Base-by-base conservation (phyloP, 2,329 filamentous ascomycete species). In the Fusarium sp. region DNA sequence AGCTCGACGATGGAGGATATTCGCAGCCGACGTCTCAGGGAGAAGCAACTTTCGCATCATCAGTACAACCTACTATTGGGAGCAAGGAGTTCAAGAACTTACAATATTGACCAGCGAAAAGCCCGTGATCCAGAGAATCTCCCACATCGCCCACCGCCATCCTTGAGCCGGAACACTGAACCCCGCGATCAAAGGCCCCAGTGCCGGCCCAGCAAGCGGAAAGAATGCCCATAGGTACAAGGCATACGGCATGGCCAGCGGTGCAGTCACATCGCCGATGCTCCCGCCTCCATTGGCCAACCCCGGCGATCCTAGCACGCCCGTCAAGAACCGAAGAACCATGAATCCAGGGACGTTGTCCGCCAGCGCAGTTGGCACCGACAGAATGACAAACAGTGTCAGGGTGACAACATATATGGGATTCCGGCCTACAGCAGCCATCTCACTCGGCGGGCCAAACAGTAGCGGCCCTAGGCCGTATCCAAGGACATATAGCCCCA, bases 71-170 rank as follows among this genome's bases (percentile, higher is more conserved):
- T 4, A 23, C 18, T 4, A 23, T 23, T 23, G 6, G 46, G 16
- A 13, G 27, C 4, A 16, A 3, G 13, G 10, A 5, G 2, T 23
- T 6, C 3, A 27, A 12, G n/a, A 50, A 12, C 46, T 31, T 28
- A 28, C n/a, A 12, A 50, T 23, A 4, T 31, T 31, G 18, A 36
- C 9, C 44, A 48, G 16, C 3, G 27, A 48, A 30, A 16, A 28
- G 34, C 30, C n/a, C n/a, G 30, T 50, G 30, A 36, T 50, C 30
- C 30, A 50, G 36, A 28, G 7, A 50, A 50, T 27, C 46, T 36
- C 30, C 46, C 46, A 15, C 36, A 28, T 50, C 46, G 36, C 46
- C 46, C 46, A 36, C 36, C 8, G 12, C 46, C 46, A 48, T 30
- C 11, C 11, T 23, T 16, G 28, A 31, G 36, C 30, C 46, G 46